Percentiles rank a stretch among this genome's conserved stretches.
These are phyloP conservation scores for Cystobasidium sp. DNA, from an alignment of 1,284 basidiomycete species.

Conservation along the genomic window DNA sequence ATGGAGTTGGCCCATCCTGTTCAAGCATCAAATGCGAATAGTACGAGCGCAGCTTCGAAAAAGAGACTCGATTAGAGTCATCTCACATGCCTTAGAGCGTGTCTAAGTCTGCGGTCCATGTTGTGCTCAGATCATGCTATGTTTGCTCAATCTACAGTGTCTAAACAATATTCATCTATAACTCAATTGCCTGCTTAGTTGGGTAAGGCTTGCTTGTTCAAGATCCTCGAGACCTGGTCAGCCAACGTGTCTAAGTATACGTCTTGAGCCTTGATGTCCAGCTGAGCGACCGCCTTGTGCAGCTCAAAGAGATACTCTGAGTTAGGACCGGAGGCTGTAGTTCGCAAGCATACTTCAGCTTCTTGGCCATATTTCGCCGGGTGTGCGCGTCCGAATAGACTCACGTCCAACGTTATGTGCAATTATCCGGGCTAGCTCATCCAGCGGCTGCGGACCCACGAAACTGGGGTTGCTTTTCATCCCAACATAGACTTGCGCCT, in stretches of 20 bases:
- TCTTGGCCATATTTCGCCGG: background rate
- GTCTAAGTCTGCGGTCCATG: background rate
- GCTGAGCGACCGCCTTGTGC: slow-evolving; percentile 27
- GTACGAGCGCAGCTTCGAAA: slow-evolving; percentile 55
- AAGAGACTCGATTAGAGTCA: slow-evolving; percentile 45
- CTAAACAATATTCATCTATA: background rate
- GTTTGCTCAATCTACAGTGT: background rate
- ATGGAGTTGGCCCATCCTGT: slow-evolving; percentile 45
- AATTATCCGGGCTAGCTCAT: slow-evolving; percentile 63
- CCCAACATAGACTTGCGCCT: slow-evolving; percentile 69
- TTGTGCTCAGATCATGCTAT: background rate
- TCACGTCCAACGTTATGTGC: slow-evolving; percentile 29
- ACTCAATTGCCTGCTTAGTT: background rate
- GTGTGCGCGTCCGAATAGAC: background rate
- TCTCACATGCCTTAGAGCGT: background rate
- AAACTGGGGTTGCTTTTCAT: slow-evolving; percentile 76
- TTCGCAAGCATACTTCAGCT: background rate
- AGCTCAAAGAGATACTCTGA: slow-evolving; percentile 42
- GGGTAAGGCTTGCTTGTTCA: background rate
- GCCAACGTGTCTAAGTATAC: slow-evolving; percentile 34
- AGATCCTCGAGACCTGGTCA: background rate
- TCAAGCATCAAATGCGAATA: slow-evolving; percentile 30
- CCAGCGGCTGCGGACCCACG: slow-evolving; percentile 77
- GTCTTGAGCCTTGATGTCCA: slow-evolving; percentile 27
- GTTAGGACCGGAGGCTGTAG: slow-evolving; percentile 37